Percentiles rank a stretch among this genome's conserved stretches.
Conservation (phyloP, 2,329 filamentous ascomycete genomes). For the Amylocarpus encephaloides region DNA sequence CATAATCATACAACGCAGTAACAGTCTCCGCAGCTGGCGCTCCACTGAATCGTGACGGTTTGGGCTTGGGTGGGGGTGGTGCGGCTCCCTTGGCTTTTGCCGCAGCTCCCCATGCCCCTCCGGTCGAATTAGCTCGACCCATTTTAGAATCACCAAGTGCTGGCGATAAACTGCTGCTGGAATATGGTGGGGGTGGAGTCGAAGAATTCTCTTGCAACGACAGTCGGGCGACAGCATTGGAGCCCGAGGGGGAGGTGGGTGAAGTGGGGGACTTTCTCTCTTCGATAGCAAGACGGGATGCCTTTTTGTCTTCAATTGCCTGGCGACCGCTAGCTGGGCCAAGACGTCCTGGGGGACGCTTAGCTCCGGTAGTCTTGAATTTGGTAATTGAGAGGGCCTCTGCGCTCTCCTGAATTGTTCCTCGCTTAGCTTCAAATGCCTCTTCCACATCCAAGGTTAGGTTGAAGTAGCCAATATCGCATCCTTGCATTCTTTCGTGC, state of each 20-base stretch:
- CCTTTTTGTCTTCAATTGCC: conserved; percentile 13
- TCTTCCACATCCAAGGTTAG: conserved; percentile 85
- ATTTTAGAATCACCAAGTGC: conserved; percentile 27
- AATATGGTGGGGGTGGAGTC: conserved; percentile 67
- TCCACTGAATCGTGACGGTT: conserved; percentile 67
- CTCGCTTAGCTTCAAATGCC: conserved; percentile 82
- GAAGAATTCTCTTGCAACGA: conserved; percentile 41
- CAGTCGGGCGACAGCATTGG: conserved; percentile 32
- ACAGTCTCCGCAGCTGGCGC: conserved; percentile 66
- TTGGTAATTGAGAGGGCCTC: conserved; percentile 81
- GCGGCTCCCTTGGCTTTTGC: conserved; percentile 63
- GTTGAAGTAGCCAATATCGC: conserved; percentile 97
- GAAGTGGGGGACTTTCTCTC: conserved; percentile 20
- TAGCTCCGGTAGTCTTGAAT: conserved; percentile 81
- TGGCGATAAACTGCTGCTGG: conserved; percentile 36
- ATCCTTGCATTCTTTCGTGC: conserved; percentile 94
- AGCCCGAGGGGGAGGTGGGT: conserved; percentile 28
- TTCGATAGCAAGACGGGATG: conserved; percentile 19
- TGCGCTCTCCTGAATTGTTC: conserved; percentile 76
- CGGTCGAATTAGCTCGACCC: conserved; percentile 36
- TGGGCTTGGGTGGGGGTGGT: conserved; percentile 68
- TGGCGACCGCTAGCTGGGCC: conserved; percentile 19
- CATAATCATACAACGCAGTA: conserved; percentile 92
- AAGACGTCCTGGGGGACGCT: conserved; percentile 34
- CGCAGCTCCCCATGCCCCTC: conserved; percentile 39